Evolutionary conservation across 306 rosid genomes (phyloP), one percentile per base, ranked within the genome.

Genomic region (Rosa rugosa): DNA sequence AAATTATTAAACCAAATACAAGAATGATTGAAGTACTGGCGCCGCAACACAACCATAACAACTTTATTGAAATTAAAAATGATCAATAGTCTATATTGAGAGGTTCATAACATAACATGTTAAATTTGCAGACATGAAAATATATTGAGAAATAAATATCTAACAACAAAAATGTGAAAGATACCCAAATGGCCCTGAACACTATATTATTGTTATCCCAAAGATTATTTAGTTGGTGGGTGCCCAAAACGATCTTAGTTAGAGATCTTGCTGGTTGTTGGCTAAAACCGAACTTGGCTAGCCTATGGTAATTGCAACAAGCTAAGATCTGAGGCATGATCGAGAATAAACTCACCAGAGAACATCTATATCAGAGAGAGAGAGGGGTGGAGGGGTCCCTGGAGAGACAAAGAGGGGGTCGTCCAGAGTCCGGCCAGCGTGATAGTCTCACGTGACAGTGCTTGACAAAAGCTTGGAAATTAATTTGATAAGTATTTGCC

Each of bases 391-490:
- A 14, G 73, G 77, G 82, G 82, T 22, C 50, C 80, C 1, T 11
- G 47, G 11, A 31, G 69, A 71, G 82, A 77, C 75, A 78, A 42
- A 57, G 20, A 20, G 69, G 77, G 91, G 92, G 85, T 79, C 83
- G 5, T 79, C 17, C 25, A 34, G 38, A 36, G 69, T 27, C 42
- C 42, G 40, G 69, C 9, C 4, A 31, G 71, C 51, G 79, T 76
- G 53, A 54, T 76, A 81, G 73, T 69, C 71, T 77, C 97, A 94
- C 85, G 97, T 88, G 94, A 77, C 84, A 25, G 41, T 94, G 97
- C 87, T 89, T 75, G 51, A 75, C 38, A 86, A 86, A 85, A 80
- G 53, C 70, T 75, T 49, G 86, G 83, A 85, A 60, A 81, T 83
- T 81, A 27, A 62, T 62, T 57, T 57, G 63, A 57, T 9, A 57